A percentile compares a stretch with the other conserved stretches of the same genome.
These are phyloP conservation scores for Malus orientalis DNA, from an alignment of 306 rosid species.

Conservation along the genomic window DNA sequence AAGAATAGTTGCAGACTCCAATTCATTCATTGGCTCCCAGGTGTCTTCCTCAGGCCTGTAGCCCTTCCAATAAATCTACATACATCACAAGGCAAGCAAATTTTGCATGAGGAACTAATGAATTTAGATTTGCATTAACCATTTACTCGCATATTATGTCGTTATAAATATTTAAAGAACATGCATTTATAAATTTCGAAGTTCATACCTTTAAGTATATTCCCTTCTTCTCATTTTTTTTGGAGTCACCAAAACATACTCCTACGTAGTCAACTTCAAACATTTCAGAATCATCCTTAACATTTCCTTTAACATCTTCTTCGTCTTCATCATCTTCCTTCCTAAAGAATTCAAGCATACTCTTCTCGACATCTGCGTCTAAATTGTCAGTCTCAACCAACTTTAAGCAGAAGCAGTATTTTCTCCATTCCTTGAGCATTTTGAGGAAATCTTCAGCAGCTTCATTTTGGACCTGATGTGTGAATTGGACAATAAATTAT, in stretches of 20 bases:
- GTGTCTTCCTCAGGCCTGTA: conserved; percentile 53
- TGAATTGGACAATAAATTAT: neutral
- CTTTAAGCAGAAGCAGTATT: conserved; percentile 39
- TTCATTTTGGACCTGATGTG: conserved; percentile 70
- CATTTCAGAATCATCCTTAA: conserved; percentile 21
- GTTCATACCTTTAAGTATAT: conserved; percentile 52
- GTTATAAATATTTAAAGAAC: neutral
- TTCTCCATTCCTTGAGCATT: conserved; percentile 57
- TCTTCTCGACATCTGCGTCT: neutral
- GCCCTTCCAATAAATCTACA: conserved; percentile 72
- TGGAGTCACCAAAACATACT: conserved; percentile 53
- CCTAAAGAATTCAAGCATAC: neutral
- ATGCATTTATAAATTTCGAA: neutral
- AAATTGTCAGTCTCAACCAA: conserved; percentile 26
- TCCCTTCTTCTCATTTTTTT: conserved; percentile 9
- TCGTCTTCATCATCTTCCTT: conserved; percentile 7
- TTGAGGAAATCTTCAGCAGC: conserved; percentile 55
- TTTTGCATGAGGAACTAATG: neutral
- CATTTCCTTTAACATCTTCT: conserved; percentile 21
- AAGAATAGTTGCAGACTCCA: conserved; percentile 26
- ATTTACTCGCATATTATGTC: neutral
- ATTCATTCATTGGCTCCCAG: conserved; percentile 66
- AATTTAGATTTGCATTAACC: neutral
- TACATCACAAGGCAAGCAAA: neutral
- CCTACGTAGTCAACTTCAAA: conserved; percentile 52